Evolutionary conservation across 768 basidiomycete genomes (phyloP), one percentile per base, ranked within the genome.

Genomic region (Xerocomus potaroensis): DNA sequence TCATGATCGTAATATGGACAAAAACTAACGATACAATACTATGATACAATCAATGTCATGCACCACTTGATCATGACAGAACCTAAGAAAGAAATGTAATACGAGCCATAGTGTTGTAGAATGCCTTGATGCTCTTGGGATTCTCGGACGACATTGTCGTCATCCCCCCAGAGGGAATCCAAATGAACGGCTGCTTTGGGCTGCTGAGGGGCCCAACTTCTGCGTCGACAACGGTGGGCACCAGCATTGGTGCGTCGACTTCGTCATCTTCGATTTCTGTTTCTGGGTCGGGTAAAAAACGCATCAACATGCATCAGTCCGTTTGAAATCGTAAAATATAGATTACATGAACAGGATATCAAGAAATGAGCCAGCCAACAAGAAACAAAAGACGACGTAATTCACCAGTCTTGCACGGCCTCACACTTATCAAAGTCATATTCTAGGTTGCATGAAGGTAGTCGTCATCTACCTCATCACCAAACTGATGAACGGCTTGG

Each of bases 391-490:
- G n/a, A n/a, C n/a, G n/a, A n/a, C n/a, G n/a, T 76, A 3, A 73
- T 73, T 79, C 79, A 83, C 79, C 79, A 83, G 59, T 81, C 78
- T 45, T 79, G 77, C 21, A 76, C 80, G 35, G 67, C 69, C 48
- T 83, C 79, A n/a, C n/a, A n/a, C n/a, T n/a, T n/a, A n/a, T n/a
- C n/a, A n/a, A n/a, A n/a, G n/a, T n/a, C n/a, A n/a, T n/a, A n/a
- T n/a, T n/a, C n/a, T n/a, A n/a, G n/a, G n/a, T n/a, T n/a, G n/a
- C n/a, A n/a, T n/a, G n/a, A n/a, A n/a, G n/a, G n/a, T n/a, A n/a
- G n/a, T n/a, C n/a, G n/a, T n/a, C n/a, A n/a, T n/a, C n/a, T n/a
- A n/a, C n/a, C n/a, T n/a, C n/a, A n/a, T n/a, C n/a, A n/a, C n/a
- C n/a, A n/a, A n/a, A n/a, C n/a, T n/a, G n/a, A n/a, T n/a, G n/a